These are phyloP conservation scores for Begonia masoniana DNA, from an alignment of 306 rosid genomes.

Conservation along the genomic window DNA sequence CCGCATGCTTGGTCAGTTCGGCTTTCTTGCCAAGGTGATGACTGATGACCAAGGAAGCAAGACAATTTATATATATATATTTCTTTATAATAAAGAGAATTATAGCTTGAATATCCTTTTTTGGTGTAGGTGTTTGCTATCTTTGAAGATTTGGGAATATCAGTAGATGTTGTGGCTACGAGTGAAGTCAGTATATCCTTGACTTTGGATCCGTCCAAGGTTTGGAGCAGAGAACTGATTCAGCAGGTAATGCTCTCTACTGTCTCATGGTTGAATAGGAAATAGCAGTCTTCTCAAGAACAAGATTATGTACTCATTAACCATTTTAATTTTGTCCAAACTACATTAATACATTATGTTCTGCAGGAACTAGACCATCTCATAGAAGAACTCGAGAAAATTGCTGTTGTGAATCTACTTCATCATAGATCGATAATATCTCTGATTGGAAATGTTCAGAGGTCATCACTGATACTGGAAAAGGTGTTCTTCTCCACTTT, in stretches of 20 bases:
- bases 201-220: constrained; percentile 83
- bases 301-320: neutral
- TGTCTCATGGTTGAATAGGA: neutral
- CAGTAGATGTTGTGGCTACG: constrained; percentile 85
- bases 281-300: neutral
- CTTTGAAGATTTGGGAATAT: constrained; percentile 77
- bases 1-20: constrained; percentile 93
- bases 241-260: constrained; percentile 46
- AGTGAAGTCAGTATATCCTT: constrained; percentile 87
- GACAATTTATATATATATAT: no score
- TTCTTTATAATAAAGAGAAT: no score
- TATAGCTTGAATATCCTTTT: neutral
- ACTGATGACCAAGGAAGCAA: neutral
- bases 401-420: constrained; percentile 83
- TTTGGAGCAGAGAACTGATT: constrained; percentile 86
- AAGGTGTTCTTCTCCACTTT: constrained; percentile 37
- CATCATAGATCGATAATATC: constrained; percentile 86
- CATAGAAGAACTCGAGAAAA: constrained; percentile 85
- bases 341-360: neutral
- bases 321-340: neutral
- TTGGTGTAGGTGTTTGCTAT: constrained; percentile 64
- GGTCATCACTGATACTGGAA: constrained; percentile 79
- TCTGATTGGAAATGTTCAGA: constrained; percentile 92
- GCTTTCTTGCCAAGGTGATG: constrained; percentile 88
- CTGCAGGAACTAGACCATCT: constrained; percentile 90